A percentile compares a stretch with the other conserved stretches of the same genome.
phyloP scores from a whole-genome alignment of 1,284 basidiomycete genomes.

The Apiotrichum gracile region DNA sequence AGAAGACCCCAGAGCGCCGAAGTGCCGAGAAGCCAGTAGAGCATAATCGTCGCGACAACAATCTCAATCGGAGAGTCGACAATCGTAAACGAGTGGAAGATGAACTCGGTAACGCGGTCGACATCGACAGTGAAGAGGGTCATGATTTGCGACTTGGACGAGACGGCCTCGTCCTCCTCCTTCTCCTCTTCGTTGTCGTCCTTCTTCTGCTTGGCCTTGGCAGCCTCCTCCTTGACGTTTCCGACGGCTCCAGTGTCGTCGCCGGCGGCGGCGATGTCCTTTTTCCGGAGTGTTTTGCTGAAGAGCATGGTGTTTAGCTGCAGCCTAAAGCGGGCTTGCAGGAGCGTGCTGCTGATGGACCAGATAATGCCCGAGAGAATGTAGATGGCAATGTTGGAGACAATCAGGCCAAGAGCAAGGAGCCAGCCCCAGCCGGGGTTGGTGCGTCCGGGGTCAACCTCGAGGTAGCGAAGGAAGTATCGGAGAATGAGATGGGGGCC shows the following conservation, averaged over 20 bases:
- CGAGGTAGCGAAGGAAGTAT: constrained; percentile 65
- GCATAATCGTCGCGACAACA: constrained; percentile 65
- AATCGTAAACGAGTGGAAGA: constrained; percentile 56
- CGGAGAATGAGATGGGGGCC: constrained; percentile 69
- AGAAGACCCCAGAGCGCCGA: constrained; percentile 68
- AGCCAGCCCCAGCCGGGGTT: constrained; percentile 49
- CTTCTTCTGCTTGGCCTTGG: constrained; percentile 34
- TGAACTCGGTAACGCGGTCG: constrained; percentile 77
- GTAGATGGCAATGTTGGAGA: constrained; percentile 58
- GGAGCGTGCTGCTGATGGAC: constrained; percentile 40
- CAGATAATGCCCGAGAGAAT: constrained; percentile 43
- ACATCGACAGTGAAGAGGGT: constrained; percentile 69
- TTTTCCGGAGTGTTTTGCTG: constrained; percentile 80
- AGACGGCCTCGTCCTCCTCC: constrained; percentile 67
- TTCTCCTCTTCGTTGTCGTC: constrained; percentile 49
- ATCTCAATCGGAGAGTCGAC: constrained; percentile 82
- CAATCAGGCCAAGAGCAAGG: constrained; percentile 57
- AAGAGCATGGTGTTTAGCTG: constrained; percentile 83
- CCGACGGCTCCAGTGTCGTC: constrained; percentile 26
- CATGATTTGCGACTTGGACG: constrained; percentile 83
- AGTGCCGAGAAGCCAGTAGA: constrained; percentile 71
- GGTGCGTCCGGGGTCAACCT: constrained; percentile 53
- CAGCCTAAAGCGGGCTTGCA: constrained; percentile 56
- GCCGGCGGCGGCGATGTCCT: constrained; percentile 60
- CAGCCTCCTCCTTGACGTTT: constrained; percentile 27